Evolutionary conservation across 768 basidiomycete genomes (phyloP).

Genomic region (Boletales sp.): DNA sequence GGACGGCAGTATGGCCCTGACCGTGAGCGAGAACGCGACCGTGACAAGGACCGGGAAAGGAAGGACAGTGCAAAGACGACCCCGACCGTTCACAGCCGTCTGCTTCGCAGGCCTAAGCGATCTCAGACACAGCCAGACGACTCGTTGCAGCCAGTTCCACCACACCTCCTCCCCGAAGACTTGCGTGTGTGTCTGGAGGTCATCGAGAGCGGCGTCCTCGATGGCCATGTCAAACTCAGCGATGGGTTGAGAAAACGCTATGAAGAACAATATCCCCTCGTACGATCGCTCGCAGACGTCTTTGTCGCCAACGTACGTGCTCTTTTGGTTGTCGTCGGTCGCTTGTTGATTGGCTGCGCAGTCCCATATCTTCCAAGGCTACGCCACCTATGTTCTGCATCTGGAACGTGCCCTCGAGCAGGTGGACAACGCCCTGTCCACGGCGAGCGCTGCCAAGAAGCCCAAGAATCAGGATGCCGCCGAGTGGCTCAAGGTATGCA

Average conservation of each 20-base stretch:
- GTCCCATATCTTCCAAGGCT: slow-evolving; percentile 93
- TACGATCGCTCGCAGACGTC: slow-evolving; percentile 91
- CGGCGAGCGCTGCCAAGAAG: slow-evolving; percentile 61
- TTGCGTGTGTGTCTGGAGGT: slow-evolving; percentile 82
- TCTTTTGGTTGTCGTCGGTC: slow-evolving; percentile 7
- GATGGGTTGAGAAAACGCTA: slow-evolving; percentile 87
- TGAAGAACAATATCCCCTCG: slow-evolving; percentile 93
- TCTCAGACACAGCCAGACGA: slow-evolving; percentile 51
- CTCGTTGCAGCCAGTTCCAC: slow-evolving; percentile 54
- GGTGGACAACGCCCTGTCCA: slow-evolving; percentile 74
- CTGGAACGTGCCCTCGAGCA: slow-evolving; percentile 87
- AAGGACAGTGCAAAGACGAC: slow-evolving; percentile 39
- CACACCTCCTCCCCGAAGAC: slow-evolving; percentile 84
- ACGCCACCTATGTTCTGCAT: slow-evolving; percentile 92
- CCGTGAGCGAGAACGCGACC: slow-evolving; percentile 36
- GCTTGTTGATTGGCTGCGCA: slow-evolving; percentile 32
- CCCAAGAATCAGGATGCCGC: slow-evolving; percentile 79
- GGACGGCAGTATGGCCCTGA: slow-evolving; percentile 64
- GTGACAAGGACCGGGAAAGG: slow-evolving; percentile 46
- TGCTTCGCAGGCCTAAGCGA: slow-evolving; percentile 69
- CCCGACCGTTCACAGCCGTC: slow-evolving; percentile 34
- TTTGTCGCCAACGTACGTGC: slow-evolving; percentile 84
- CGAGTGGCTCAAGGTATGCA: slow-evolving; percentile 77
- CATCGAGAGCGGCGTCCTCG: slow-evolving; percentile 79
- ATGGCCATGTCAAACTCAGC: slow-evolving; percentile 83